These are phyloP conservation scores for Elsinoe perseae DNA, from an alignment of 2,329 filamentous ascomycete genomes.

Conservation along the genomic window DNA sequence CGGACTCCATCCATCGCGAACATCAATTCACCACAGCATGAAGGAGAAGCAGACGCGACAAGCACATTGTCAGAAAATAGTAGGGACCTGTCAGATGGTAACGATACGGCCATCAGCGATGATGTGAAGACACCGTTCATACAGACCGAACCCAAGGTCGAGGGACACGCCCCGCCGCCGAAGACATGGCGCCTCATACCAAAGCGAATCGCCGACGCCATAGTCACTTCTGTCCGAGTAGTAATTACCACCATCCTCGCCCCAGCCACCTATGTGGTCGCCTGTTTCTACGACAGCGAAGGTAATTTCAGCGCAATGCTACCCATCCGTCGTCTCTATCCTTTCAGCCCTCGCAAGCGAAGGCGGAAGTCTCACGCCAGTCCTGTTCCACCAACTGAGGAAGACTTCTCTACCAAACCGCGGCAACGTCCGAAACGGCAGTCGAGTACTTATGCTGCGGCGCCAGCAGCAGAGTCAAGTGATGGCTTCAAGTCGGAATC, in stretches of 20 bases:
- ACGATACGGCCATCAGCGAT: slow-evolving; percentile 11
- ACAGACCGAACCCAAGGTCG: slow-evolving; percentile 27
- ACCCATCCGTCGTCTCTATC: slow-evolving; percentile 58
- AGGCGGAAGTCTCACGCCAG: slow-evolving; percentile 24
- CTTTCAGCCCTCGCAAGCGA: slow-evolving; percentile 38
- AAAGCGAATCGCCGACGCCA: slow-evolving; percentile 59
- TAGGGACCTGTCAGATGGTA: not conserved
- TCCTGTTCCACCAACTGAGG: slow-evolving; percentile 5
- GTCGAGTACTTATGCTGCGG: not conserved
- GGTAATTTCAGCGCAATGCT: slow-evolving; percentile 71
- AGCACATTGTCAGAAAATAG: slow-evolving; percentile 6
- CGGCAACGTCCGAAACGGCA: slow-evolving; percentile 10
- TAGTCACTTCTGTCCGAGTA: slow-evolving; percentile 70
- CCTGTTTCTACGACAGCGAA: slow-evolving; percentile 73
- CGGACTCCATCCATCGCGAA: slow-evolving; percentile 48
- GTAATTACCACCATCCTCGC: slow-evolving; percentile 70
- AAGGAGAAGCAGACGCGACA: not conserved
- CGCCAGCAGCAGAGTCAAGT: slow-evolving; percentile 10
- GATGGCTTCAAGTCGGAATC: slow-evolving; percentile 16
- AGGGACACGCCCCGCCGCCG: slow-evolving; percentile 23
- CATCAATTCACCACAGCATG: slow-evolving; percentile 23
- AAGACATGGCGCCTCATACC: slow-evolving; percentile 47
- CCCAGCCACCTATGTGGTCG: slow-evolving; percentile 73
- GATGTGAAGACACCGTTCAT: slow-evolving; percentile 67
- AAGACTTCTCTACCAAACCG: slow-evolving; percentile 6